A percentile compares a stretch with the other conserved stretches of the same genome.
Evolutionary conservation across 257 asterid genomes (phyloP).

Genomic region (Solanum sparsipilum): DNA sequence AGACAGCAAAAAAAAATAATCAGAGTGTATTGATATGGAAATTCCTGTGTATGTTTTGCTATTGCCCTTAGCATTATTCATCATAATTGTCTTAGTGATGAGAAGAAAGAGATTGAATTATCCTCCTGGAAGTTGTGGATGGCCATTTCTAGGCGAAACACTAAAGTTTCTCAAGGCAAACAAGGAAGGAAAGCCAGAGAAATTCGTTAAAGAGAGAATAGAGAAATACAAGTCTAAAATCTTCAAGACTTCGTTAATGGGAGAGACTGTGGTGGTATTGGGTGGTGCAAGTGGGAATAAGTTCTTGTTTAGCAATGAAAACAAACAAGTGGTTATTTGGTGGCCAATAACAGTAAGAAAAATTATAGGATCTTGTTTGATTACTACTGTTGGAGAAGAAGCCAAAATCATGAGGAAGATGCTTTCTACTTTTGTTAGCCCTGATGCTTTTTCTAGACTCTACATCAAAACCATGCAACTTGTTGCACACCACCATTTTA

Average conservation of each 20-base stretch:
- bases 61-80: neutral
- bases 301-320: constrained; percentile 20
- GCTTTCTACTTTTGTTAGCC: constrained; percentile 41
- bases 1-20: neutral
- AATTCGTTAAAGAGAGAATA: constrained; percentile 14
- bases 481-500: constrained; percentile 44
- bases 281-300: constrained; percentile 23
- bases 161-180: neutral
- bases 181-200: constrained; percentile 8
- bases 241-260: constrained; percentile 22
- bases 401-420: constrained; percentile 51
- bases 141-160: constrained; percentile 14
- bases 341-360: constrained; percentile 48
- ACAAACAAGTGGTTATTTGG: constrained; percentile 22
- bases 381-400: constrained; percentile 41
- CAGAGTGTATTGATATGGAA: neutral
- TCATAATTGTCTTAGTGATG: neutral
- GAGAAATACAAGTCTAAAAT: constrained; percentile 11
- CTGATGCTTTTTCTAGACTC: constrained; percentile 48
- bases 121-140: constrained; percentile 8
- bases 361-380: constrained; percentile 38
- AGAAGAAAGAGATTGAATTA: neutral
- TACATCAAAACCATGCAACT: constrained; percentile 42
- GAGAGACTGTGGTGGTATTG: constrained; percentile 15
- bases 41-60: neutral